A percentile compares a stretch with the other conserved stretches of the same genome.
phyloP scores from a whole-genome alignment of 176 grass and related monocot species.

The Oropetium thomaeum region DNA sequence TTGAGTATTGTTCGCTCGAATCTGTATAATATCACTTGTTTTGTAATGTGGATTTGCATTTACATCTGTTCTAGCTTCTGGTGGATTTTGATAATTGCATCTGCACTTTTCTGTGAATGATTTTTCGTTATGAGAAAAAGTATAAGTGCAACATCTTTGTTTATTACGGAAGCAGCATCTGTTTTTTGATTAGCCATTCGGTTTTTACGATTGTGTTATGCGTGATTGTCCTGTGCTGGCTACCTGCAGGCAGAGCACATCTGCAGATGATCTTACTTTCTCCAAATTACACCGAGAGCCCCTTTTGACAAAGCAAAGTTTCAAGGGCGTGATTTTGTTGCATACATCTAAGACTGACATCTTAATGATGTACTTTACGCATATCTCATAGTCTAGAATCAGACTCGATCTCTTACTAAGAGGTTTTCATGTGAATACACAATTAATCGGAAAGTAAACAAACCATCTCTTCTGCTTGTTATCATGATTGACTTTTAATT shows the following conservation, averaged over 20 bases:
- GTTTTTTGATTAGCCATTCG: slow-evolving; percentile 1
- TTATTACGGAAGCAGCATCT: background rate
- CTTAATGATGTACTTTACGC: background rate
- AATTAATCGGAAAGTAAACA: background rate
- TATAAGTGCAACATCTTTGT: background rate
- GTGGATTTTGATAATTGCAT: background rate
- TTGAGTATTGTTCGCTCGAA: no score
- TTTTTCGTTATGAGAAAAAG: background rate
- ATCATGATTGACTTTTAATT: background rate
- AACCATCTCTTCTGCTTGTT: background rate
- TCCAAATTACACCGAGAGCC: background rate
- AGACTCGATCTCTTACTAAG: background rate
- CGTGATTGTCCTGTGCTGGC: slow-evolving; percentile 4
- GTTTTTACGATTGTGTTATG: background rate
- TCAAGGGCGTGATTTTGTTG: background rate
- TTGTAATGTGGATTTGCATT: background rate
- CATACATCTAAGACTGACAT: background rate
- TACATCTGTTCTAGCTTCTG: background rate
- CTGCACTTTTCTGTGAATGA: background rate
- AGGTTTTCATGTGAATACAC: background rate
- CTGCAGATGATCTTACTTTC: background rate
- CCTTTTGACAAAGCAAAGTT: background rate
- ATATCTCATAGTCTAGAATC: background rate
- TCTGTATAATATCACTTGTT: no score
- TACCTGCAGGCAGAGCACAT: background rate